phyloP scores from a whole-genome alignment of 2,329 filamentous ascomycete species.

The Phialocephala sp. region DNA sequence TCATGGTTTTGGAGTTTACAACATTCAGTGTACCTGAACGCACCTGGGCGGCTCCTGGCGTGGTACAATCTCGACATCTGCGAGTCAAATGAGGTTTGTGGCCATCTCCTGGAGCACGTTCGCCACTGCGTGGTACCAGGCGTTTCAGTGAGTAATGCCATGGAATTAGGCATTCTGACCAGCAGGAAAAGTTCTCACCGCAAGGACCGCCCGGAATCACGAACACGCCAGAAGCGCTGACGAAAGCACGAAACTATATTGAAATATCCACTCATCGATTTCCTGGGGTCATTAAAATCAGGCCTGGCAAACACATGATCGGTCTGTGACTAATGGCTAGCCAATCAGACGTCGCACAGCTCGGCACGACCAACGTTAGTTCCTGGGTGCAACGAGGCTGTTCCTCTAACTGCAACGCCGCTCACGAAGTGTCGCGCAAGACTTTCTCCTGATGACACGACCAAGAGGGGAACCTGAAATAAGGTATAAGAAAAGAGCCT shows the following conservation, averaged over 20 bases:
- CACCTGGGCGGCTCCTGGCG: neutral
- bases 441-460: constrained; percentile 25
- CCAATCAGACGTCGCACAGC: neutral
- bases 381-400: constrained; percentile 6
- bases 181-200: constrained; percentile 17
- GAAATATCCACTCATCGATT: constrained; percentile 24
- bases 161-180: constrained; percentile 14
- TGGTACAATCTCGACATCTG: constrained; percentile 9
- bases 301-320: neutral
- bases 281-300: constrained; percentile 31
- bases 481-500: constrained; percentile 35
- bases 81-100: constrained; percentile 29
- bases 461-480: constrained; percentile 11
- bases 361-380: constrained; percentile 9
- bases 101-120: constrained; percentile 33
- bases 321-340: neutral
- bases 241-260: constrained; percentile 26
- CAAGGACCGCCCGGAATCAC: constrained; percentile 5
- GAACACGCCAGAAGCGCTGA: constrained; percentile 27
- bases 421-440: constrained; percentile 19
- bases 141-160: constrained; percentile 22
- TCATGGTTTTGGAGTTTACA: neutral
- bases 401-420: constrained; percentile 21
- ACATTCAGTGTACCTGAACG: neutral
- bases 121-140: constrained; percentile 19